Conservation (phyloP, 352 stramenopile species). For the Phytophthora chlamydospora region DNA sequence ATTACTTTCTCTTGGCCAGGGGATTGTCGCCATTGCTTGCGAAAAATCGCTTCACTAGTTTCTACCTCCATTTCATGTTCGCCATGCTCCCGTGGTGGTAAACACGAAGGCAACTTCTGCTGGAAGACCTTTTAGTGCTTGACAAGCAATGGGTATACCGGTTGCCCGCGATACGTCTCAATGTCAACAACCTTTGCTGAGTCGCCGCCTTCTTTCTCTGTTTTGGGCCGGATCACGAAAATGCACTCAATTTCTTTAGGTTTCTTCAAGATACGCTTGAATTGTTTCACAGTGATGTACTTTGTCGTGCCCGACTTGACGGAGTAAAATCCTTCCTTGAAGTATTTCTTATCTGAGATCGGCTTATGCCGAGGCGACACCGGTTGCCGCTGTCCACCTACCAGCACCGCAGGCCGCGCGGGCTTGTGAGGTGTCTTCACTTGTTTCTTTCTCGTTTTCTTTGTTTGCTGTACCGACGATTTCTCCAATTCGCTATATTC, state of each 20-base stretch:
- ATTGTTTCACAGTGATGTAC: constrained; percentile 15
- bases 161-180: constrained; percentile 5
- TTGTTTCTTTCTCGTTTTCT: neutral
- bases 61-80: constrained; percentile 11
- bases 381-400: neutral
- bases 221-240: constrained; percentile 15
- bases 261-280: constrained; percentile 10
- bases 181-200: neutral
- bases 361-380: neutral
- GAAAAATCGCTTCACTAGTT: constrained; percentile 9
- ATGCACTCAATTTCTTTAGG: constrained; percentile 6
- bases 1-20: constrained; percentile 16
- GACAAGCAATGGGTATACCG: constrained; percentile 5
- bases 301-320: constrained; percentile 2
- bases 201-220: constrained; percentile 5
- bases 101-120: constrained; percentile 1
- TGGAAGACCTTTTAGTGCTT: constrained; percentile 12
- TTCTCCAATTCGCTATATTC: neutral
- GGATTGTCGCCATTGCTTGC: constrained; percentile 5
- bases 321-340: constrained; percentile 2
- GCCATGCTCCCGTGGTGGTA: constrained; percentile 8
- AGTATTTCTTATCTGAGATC: neutral
- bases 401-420: neutral
- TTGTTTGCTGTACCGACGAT: neutral
- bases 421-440: neutral